These are phyloP conservation scores for Auriscalpium vulgare DNA, from an alignment of 768 basidiomycete species.

Conservation along the genomic window DNA sequence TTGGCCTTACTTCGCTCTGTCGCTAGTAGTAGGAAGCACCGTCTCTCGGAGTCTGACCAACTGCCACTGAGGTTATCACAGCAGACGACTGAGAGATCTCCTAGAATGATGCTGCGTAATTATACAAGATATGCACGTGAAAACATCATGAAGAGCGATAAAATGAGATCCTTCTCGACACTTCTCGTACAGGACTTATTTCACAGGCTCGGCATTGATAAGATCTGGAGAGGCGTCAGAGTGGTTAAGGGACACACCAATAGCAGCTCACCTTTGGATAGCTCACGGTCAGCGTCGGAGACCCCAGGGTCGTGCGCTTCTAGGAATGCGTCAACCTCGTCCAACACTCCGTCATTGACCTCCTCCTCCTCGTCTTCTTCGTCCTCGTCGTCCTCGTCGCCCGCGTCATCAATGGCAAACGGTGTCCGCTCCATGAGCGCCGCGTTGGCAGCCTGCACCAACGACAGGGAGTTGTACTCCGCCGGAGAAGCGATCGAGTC, in stretches of 20 bases:
- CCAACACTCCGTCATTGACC: constrained; percentile 76
- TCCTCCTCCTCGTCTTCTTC: constrained; percentile 43
- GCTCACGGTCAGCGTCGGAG: constrained; percentile 69
- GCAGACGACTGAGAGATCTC: too few relatives aligned
- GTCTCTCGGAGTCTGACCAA: too few relatives aligned
- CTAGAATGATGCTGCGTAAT: too few relatives aligned
- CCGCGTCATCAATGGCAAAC: constrained; percentile 95
- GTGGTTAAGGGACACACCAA: not conserved
- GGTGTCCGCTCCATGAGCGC: constrained; percentile 87
- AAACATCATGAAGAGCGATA: too few relatives aligned
- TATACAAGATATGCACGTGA: too few relatives aligned
- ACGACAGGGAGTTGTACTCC: constrained; percentile 47
- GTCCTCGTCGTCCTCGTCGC: constrained; percentile 70
- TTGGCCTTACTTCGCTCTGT: too few relatives aligned
- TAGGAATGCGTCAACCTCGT: constrained; percentile 92
- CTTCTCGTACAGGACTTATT: constrained; percentile 8
- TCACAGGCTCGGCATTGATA: constrained; percentile 52
- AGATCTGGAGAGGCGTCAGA: constrained; percentile 34
- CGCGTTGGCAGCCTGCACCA: constrained; percentile 69
- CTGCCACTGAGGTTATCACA: too few relatives aligned
- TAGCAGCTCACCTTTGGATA: constrained; percentile 56
- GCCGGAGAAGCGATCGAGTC: constrained; percentile 18
- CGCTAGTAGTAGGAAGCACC: too few relatives aligned
- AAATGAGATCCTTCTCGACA: too few relatives aligned
- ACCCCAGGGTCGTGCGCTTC: constrained; percentile 88